A percentile compares a stretch with the other conserved stretches of the same genome.
phyloP scores from a whole-genome alignment of 768 basidiomycete species.

The Neoboletus brunneissimus region DNA sequence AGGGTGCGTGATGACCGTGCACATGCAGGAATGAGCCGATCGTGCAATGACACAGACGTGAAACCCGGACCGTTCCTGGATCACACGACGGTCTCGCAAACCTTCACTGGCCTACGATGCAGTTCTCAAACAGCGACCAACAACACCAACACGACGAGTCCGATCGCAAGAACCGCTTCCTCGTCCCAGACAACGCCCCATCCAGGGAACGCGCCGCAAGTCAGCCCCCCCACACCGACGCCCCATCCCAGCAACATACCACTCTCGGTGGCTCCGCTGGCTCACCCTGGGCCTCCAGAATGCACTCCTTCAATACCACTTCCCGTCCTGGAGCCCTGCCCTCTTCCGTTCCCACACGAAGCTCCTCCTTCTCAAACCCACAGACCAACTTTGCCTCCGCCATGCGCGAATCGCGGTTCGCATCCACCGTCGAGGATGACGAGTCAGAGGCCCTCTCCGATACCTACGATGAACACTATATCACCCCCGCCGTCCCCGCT shows the following conservation, averaged over 20 bases:
- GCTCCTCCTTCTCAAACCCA: conserved; percentile 63
- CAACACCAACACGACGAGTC: conserved; percentile 43
- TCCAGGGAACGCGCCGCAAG: conserved; percentile 64
- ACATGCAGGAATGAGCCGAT: not conserved
- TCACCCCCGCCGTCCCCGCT: conserved; percentile 40
- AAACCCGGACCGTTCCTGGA: conserved; percentile 11
- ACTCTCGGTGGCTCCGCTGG: conserved; percentile 37
- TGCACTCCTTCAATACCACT: conserved; percentile 44
- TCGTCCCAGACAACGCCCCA: conserved; percentile 38
- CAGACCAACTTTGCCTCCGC: conserved; percentile 58
- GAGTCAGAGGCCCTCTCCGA: conserved; percentile 65
- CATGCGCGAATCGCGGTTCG: conserved; percentile 67
- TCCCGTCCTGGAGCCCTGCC: conserved; percentile 32
- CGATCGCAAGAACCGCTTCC: conserved; percentile 63
- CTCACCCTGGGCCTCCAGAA: conserved; percentile 44
- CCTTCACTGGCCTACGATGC: conserved; percentile 27
- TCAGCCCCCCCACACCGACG: conserved; percentile 61
- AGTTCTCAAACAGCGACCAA: conserved; percentile 31
- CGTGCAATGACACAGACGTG: not conserved
- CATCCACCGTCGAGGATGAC: conserved; percentile 80
- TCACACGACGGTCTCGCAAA: conserved; percentile 13
- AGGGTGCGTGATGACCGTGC: not conserved
- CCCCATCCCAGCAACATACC: conserved; percentile 51
- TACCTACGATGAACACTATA: conserved; percentile 56
- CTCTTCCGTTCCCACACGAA: conserved; percentile 61